Base-by-base conservation (phyloP, 345 rosid species). In the Ceriops tagal region DNA sequence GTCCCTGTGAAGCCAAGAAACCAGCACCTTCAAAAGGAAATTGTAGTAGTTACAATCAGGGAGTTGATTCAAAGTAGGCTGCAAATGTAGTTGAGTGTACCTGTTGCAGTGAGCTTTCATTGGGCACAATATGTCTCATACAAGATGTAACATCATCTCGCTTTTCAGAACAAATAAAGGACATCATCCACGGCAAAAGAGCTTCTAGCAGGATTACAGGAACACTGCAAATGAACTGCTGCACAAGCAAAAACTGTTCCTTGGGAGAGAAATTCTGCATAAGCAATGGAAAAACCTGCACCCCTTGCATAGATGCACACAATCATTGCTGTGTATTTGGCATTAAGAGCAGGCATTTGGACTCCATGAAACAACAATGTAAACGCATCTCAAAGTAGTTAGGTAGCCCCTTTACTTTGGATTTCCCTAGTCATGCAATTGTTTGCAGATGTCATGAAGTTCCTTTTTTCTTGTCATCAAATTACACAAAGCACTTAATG, bases 241-340 rank as follows among this genome's bases (percentile, higher is more conserved):
- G 86, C 65, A 86, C 80, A 22, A 92, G 67, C 16, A 82, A 83
- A 75, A 82, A 85, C 71, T 89, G 96, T 69, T 87, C 89, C 67
- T 74, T 46, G 51, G 62, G 69, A 52, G 91, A 82, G 79, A 89
- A 87, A 60, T 79, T 83, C 77, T 83, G 70, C 75, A 79, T 65
- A 58, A 92, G 72, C 81, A 86, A 75, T 63, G 86, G 90, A 79
- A 86, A 89, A 69, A 89, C 87, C 96, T 91, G 81, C 74, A 82
- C 39, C 73, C 39, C 71, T 59, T 49, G 61, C 63, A 71, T 15
- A 15, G n/a, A 59, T n/a, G 26, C 21, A 19, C 57, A 8, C 27
- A 16, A 18, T 8, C 2, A 49, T 53, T 19, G 20, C 11, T 43
- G 27, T 5, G n/a, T 8, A 11, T 27, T 39, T 70, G 24, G 26